These are phyloP conservation scores for Grammothele lineata DNA, from an alignment of 768 basidiomycete species.

Conservation along the genomic window DNA sequence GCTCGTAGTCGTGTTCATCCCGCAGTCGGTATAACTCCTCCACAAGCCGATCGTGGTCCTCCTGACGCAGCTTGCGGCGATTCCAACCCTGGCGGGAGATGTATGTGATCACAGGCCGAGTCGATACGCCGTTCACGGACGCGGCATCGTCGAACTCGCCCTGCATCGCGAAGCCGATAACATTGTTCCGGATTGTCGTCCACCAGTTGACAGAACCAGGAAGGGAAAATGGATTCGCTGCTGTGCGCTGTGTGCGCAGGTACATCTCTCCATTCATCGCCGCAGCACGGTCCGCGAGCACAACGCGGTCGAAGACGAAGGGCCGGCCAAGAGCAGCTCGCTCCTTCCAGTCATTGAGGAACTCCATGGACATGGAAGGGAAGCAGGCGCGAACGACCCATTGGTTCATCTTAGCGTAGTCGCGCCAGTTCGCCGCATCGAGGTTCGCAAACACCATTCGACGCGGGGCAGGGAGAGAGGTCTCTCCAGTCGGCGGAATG, in stretches of 20 bases:
- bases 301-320: constrained; percentile 82
- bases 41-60: constrained; percentile 79
- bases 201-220: constrained; percentile 83
- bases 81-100: constrained; percentile 88
- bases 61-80: constrained; percentile 70
- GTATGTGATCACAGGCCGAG: constrained; percentile 84
- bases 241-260: constrained; percentile 68
- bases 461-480: constrained; percentile 66
- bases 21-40: constrained; percentile 64
- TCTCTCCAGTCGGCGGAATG: constrained; percentile 63
- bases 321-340: constrained; percentile 63
- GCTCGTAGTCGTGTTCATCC: constrained; percentile 74
- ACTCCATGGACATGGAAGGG: constrained; percentile 79
- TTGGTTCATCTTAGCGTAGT: constrained; percentile 90
- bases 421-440: constrained; percentile 79
- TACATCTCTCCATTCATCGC: constrained; percentile 71
- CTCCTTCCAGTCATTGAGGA: constrained; percentile 79
- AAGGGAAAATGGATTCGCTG: constrained; percentile 69
- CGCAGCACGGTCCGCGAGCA: constrained; percentile 83
- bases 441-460: constrained; percentile 75
- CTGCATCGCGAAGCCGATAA: constrained; percentile 64
- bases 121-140: constrained; percentile 25
- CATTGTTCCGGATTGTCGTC: constrained; percentile 68
- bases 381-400: constrained; percentile 77
- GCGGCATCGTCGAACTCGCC: constrained; percentile 43